Evolutionary conservation across 2,329 filamentous ascomycete genomes (phyloP), one percentile per base, ranked within the genome.

Genomic region (Cryoendolithus antarcticus): DNA sequence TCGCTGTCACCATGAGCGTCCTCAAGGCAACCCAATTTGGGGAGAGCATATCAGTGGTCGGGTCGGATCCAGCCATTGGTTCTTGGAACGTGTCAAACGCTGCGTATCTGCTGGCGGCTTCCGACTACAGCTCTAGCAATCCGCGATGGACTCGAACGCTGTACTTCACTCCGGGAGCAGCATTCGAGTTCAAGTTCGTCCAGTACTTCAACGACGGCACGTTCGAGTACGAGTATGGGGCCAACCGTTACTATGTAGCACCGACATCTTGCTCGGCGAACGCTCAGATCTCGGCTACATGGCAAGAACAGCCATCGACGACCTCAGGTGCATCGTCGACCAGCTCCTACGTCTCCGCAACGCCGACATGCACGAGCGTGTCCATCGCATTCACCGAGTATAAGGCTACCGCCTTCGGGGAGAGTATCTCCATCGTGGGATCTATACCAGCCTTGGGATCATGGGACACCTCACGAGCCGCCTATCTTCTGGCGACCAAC

Each of bases 361-460:
- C 4, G 11, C 39, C 39, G 9, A 37, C 39, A 3, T 9, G 29
- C 10, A 10, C 30, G 13, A 35, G 38, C 19, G 40, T 42, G n/a
- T 42, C 40, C 15, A 36, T 42, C 35, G 38, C 34, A 21, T 42
- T 42, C 35, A 34, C 37, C n/a, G 39, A 41, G 35, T 28, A 32
- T 21, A 38, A 32, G 24, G 27, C 29, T 11, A 37, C 40, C 21
- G 27, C 35, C 15, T 42, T 57, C 35, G 81, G 80, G 3, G 68
- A 85, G 55, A 75, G 69, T 6, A 67, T 86, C 52, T 81, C 77
- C 56, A 57, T 86, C 9, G 66, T 71, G 0, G 82, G 82, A 11
- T 74, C 69, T 40, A 66, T 70, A 35, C 51, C 65, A 1, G 62
- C 70, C 21, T 69, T 86, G 5, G 80, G 80, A 4, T 53, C 46